Base-by-base conservation (phyloP, 129 eudicot species). In the Helichrysum umbraculigerum region DNA sequence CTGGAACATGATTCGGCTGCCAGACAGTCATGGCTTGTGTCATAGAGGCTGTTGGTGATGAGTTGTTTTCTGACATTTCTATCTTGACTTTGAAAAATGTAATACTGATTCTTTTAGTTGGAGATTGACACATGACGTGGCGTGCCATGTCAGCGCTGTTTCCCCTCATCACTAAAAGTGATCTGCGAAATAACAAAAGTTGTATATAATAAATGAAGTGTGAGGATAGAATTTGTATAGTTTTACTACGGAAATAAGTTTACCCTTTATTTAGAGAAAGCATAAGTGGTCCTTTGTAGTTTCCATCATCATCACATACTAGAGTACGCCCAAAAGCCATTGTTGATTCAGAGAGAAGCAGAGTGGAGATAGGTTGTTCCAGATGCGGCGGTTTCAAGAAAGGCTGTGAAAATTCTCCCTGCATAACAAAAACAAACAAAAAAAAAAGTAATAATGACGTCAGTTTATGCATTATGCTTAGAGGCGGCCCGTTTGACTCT, bases 391-490 rank as follows among this genome's bases (percentile, higher is more conserved):
- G 99, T 80, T 91, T 95, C 64, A 87, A 76, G 67, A 85, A 95
- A 76, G 99, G 99, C 74, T 91, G 99, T 19, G 99, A 95, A 77
- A 81, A 91, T 37, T 95, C 99, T 20, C 96, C 96, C 99, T 95
- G 58, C 72, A 77, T 22, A 65, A 68, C 5, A 47, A 47, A 25
- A n/a, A n/a, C n/a, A n/a, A n/a, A n/a, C n/a, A n/a, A 0, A 25
- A 25, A 25, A 47, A 3, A 7, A 20, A 20, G 63, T 57, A 17
- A 33, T 32, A 3, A 16, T 30, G 17, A 10, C n/a, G 71, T 70
- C 52, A 81, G 30, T 50, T 59, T 22, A 74, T 58, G 22, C 41
- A 73, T 58, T 4, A 33, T 71, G 10, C 68, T 30, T 41, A 41
- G 14, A 10, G 14, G 14, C 8, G 12, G 47, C 47, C 47, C 9